Base-by-base conservation (phyloP, 2,329 filamentous ascomycete genomes). In the Akanthomyces muscarius region DNA sequence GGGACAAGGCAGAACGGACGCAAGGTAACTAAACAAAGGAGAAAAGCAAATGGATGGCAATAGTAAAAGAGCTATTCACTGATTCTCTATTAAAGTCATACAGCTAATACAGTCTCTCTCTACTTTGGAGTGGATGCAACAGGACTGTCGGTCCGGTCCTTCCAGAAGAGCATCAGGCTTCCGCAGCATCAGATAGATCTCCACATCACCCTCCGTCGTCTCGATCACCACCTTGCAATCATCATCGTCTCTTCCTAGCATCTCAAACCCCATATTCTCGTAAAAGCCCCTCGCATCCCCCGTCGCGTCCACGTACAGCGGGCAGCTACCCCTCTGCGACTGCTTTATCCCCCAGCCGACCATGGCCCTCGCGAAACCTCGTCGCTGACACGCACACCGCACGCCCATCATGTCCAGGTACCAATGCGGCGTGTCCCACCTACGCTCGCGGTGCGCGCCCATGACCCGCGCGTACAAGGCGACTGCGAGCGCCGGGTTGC, bases 271-370 rank as follows among this genome's bases (percentile, higher is more conserved):
- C 67, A 78, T 74, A 65, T 75, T 79, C 63, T 75, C 69, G 71
- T 86, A 86, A 21, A 84, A 60, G 0, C 72, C 74, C 63, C 73
- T 76, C 2, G 80, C 83, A 18, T 75, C 75, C 0, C 75, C 76
- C 52, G 82, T 83, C 10, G 81, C 79, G 64, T 85, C 81, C 1
- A 86, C 69, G 69, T 80, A 86, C 11, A 77, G 75, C 51, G 79
- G 76, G 16, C 73, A 65, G 0, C 76, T 73, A 1, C 74, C 76
- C 5, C 70, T 72, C 66, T 84, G 81, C 1, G 81, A 80, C 64
- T 71, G 73, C 30, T 75, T 69, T 7, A 79, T 63, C 0, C 83
- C 83, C 80, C 80, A 85, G 30, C 70, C 69, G 45, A 85, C 66
- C 25, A 86, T 61, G 36, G 71, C 69, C 16, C 73, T 73, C 0